Conservation (phyloP, 73 alveolate species). For the Symbiodinium pilosum region DNA sequence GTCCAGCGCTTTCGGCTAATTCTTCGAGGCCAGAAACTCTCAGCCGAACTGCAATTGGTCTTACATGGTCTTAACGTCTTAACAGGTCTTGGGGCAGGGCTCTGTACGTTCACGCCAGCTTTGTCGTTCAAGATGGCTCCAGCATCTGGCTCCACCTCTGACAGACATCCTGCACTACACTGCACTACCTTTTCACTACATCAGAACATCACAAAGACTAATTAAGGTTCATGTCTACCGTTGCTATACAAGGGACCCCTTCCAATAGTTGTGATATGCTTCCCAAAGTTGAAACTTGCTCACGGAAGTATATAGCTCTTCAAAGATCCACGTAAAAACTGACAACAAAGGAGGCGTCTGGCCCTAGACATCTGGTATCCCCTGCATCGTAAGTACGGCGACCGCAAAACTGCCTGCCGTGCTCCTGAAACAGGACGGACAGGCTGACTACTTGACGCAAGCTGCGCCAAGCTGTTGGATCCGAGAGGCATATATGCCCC, state of each 20-base stretch:
- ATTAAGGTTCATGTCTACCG: not conserved
- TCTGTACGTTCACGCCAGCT: not conserved
- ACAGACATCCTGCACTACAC: too few species aligned
- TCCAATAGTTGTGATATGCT: not conserved
- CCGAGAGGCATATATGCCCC: not conserved
- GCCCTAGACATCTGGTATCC: too few species aligned
- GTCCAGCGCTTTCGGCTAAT: not conserved
- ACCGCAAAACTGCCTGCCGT: too few species aligned
- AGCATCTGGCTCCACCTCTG: not conserved
- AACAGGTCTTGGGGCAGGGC: not conserved
- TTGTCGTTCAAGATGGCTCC: slow-evolving; percentile 9
- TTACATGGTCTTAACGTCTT: too few species aligned
- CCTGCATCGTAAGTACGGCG: too few species aligned
- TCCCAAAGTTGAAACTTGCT: not conserved
- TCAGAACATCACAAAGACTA: too few species aligned
- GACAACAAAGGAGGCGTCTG: too few species aligned
- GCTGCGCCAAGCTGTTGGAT: not conserved
- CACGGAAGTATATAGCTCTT: too few species aligned
- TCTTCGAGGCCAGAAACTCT: too few species aligned
- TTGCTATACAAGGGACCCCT: not conserved
- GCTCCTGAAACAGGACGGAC: too few species aligned
- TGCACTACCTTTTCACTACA: too few species aligned
- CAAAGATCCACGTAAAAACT: too few species aligned
- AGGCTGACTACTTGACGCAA: not conserved
- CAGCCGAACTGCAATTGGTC: not conserved